Evolutionary conservation across 2,329 filamentous ascomycete species (phyloP).

Genomic region (Colletotrichum viniferum): DNA sequence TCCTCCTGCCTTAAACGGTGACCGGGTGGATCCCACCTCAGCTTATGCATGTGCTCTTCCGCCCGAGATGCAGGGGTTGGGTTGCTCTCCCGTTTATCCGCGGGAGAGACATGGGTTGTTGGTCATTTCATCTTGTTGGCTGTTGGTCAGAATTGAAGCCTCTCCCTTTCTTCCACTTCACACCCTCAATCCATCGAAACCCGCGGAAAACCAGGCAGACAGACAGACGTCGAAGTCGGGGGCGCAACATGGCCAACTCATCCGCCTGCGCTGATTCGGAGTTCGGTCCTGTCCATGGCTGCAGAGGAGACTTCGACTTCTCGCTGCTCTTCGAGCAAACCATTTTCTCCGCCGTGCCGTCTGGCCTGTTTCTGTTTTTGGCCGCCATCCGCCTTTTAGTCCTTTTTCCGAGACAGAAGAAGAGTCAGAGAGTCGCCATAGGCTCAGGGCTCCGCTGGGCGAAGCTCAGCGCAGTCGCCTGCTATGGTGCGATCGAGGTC

Average conservation of each 20-base stretch:
- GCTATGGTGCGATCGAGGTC: not conserved
- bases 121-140: not conserved
- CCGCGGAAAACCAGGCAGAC: not conserved
- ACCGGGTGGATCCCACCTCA: not conserved
- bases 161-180: not conserved
- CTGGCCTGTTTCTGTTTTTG: not conserved
- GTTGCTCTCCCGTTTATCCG: not conserved
- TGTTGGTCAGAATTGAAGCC: not conserved
- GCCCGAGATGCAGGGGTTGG: not conserved
- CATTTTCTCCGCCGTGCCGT: slow-evolving; percentile 39
- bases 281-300: slow-evolving; percentile 37
- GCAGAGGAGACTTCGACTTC: slow-evolving; percentile 54
- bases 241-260: not conserved
- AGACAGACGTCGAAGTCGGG: rapidly evolving
- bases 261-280: not conserved
- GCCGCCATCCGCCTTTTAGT: not conserved
- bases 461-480: not conserved
- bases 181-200: not conserved
- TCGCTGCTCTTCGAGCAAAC: slow-evolving; percentile 53
- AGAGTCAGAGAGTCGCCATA: not conserved
- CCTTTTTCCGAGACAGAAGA: not conserved
- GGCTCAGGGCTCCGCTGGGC: not conserved
- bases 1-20: not conserved
- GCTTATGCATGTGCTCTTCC: not conserved
- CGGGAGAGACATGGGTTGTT: not conserved